Percentiles rank a stretch among this genome's conserved stretches.
phyloP scores from a whole-genome alignment of 192 early-diverging fungal species.

The Obelidium mucronatum region DNA sequence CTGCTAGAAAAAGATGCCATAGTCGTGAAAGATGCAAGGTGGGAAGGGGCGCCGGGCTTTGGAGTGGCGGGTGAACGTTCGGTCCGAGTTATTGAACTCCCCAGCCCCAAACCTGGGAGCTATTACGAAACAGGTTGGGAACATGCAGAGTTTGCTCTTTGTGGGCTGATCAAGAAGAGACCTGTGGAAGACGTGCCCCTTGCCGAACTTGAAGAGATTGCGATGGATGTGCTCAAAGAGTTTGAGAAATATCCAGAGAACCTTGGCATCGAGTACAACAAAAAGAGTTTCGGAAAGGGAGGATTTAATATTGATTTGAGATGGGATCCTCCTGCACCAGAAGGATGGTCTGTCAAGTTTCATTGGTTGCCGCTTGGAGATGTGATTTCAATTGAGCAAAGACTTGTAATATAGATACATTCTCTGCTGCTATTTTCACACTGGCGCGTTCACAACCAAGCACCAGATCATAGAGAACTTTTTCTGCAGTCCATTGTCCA shows the following conservation, averaged over 20 bases:
- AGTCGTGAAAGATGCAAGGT: conserved; percentile 5
- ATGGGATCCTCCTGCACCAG: not conserved
- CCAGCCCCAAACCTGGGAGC: conserved; percentile 30
- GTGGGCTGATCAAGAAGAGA: not conserved
- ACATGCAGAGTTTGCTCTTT: conserved; percentile 25
- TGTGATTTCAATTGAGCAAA: conserved; percentile 27
- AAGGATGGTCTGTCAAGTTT: conserved; percentile 30
- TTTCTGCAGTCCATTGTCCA: no score
- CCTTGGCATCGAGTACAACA: not conserved
- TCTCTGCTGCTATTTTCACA: no score
- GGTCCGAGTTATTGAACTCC: conserved; percentile 27
- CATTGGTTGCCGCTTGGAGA: conserved; percentile 33
- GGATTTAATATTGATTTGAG: conserved; percentile 28
- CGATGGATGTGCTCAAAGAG: not conserved
- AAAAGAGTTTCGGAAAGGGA: not conserved
- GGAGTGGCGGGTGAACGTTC: conserved; percentile 1
- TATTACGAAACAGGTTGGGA: conserved; percentile 33
- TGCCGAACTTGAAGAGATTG: not conserved
- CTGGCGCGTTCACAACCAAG: no score
- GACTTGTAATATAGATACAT: no score
- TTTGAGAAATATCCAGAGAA: conserved; percentile 15
- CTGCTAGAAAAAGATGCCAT: conserved; percentile 1
- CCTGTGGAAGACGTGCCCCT: not conserved
- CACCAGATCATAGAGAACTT: no score
- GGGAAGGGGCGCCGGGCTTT: conserved; percentile 7